phyloP scores from a whole-genome alignment of 1,284 basidiomycete species.

The Fomitopsis palustris region DNA sequence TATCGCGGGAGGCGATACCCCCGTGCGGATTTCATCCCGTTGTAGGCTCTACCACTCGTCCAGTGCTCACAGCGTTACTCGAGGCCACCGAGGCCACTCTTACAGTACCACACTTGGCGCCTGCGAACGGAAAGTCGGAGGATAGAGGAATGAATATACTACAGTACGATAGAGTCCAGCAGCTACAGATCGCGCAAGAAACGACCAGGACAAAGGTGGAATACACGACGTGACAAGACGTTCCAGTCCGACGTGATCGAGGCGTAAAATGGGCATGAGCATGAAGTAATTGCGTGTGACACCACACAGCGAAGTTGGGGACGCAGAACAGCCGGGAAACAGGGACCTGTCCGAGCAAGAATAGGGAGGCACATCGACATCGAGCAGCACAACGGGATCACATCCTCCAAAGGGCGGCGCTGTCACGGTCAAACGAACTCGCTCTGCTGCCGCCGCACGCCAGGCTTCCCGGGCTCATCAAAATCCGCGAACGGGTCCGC shows the following conservation, averaged over 20 bases:
- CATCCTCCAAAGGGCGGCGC: background rate
- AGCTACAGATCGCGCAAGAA: background rate
- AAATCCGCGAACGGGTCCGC: slow-evolving; percentile 48
- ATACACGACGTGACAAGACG: too few relatives aligned
- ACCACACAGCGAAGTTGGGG: background rate
- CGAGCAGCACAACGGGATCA: background rate
- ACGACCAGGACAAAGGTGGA: background rate
- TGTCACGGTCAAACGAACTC: background rate
- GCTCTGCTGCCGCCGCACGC: background rate
- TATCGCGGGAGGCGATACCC: too few relatives aligned
- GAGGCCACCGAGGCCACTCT: too few relatives aligned
- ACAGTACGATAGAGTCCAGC: background rate
- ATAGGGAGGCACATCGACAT: background rate
- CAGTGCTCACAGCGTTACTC: too few relatives aligned
- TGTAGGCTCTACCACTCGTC: too few relatives aligned
- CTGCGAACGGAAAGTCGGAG: background rate
- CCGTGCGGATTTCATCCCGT: too few relatives aligned
- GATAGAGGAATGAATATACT: background rate
- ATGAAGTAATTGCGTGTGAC: too few relatives aligned
- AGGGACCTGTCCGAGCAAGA: background rate
- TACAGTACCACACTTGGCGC: too few relatives aligned
- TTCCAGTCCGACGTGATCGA: slow-evolving; percentile 1
- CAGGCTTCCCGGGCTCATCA: slow-evolving; percentile 20
- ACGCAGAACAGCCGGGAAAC: background rate
- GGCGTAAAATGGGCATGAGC: background rate